Conservation (phyloP, 176 grass and related monocot genomes). For the Aegilops tauschii region DNA sequence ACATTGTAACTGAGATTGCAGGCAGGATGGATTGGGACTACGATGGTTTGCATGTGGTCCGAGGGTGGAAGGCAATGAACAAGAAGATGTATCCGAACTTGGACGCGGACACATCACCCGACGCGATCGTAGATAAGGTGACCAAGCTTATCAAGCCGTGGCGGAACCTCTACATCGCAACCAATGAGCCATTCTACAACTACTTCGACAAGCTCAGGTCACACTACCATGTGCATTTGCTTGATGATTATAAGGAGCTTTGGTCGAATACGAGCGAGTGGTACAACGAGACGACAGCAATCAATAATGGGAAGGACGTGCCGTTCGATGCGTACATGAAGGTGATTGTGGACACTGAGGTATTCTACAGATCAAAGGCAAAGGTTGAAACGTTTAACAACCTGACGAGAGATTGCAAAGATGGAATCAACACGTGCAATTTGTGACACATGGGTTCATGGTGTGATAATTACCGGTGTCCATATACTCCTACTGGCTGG, state of each 20-base stretch:
- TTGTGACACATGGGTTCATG: conserved; percentile 42
- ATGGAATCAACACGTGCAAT: conserved; percentile 88
- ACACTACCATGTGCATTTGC: conserved; percentile 83
- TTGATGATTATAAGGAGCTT: conserved; percentile 90
- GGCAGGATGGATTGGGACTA: conserved; percentile 92
- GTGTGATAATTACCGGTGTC: conserved; percentile 27
- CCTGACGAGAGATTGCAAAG: conserved; percentile 95
- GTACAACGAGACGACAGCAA: conserved; percentile 71
- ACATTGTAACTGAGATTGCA: conserved; percentile 89
- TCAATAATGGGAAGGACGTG: conserved; percentile 61
- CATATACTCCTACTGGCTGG: conserved; percentile 31
- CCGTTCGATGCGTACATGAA: conserved; percentile 91
- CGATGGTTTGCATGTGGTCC: conserved; percentile 76
- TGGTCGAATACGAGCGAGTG: conserved; percentile 86
- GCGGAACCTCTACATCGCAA: conserved; percentile 88
- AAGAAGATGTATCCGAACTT: conserved; percentile 84
- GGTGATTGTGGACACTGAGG: conserved; percentile 85
- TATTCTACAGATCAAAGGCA: conserved; percentile 75
- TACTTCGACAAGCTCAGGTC: conserved; percentile 90
- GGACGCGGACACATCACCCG: conserved; percentile 72
- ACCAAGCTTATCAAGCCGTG: conserved; percentile 47
- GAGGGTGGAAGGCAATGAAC: conserved; percentile 77
- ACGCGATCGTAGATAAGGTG: conserved; percentile 58
- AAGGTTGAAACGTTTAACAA: conserved; percentile 88
- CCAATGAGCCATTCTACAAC: conserved; percentile 86